Evolutionary conservation across 2,329 filamentous ascomycete species (phyloP).

Genomic region (Sphaceloma murrayae): DNA sequence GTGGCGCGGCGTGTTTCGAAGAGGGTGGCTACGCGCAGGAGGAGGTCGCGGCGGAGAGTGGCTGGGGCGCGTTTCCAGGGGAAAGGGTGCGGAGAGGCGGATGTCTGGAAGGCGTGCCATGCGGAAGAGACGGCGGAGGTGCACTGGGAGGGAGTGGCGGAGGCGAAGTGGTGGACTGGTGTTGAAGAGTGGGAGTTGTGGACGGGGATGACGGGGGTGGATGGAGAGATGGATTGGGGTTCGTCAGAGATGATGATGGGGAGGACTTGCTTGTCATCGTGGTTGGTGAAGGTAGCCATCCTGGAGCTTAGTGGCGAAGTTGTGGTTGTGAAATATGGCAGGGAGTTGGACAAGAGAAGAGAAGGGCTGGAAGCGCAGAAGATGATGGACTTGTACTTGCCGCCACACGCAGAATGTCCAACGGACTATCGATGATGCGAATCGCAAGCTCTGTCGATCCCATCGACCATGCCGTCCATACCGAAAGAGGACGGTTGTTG

Average conservation of each 20-base stretch:
- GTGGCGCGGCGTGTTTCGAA: conserved; percentile 24
- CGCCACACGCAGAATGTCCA: background rate
- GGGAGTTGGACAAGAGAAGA: background rate
- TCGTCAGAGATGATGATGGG: conserved; percentile 12
- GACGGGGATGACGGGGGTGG: conserved; percentile 2
- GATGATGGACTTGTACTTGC: background rate
- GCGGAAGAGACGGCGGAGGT: conserved; percentile 24
- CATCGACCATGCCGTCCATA: conserved; percentile 6
- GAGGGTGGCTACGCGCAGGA: conserved; percentile 25
- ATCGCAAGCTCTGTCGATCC: conserved; percentile 7
- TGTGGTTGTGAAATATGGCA: background rate
- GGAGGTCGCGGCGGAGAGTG: conserved; percentile 24
- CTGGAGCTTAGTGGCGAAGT: background rate
- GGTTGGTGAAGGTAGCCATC: conserved; percentile 7
- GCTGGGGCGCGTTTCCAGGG: conserved; percentile 26
- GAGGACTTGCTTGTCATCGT: conserved; percentile 7
- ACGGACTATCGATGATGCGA: conserved; percentile 5
- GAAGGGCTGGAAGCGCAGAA: background rate
- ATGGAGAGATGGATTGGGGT: background rate
- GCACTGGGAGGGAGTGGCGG: conserved; percentile 21
- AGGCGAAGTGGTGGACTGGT: conserved; percentile 25
- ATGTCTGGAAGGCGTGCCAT: conserved; percentile 23
- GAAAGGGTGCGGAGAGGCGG: conserved; percentile 16
- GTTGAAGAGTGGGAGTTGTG: background rate
- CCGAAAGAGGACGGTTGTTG: conserved; percentile 1